These are phyloP conservation scores for Phoma herbarum DNA, from an alignment of 2,329 filamentous ascomycete species.

Conservation along the genomic window DNA sequence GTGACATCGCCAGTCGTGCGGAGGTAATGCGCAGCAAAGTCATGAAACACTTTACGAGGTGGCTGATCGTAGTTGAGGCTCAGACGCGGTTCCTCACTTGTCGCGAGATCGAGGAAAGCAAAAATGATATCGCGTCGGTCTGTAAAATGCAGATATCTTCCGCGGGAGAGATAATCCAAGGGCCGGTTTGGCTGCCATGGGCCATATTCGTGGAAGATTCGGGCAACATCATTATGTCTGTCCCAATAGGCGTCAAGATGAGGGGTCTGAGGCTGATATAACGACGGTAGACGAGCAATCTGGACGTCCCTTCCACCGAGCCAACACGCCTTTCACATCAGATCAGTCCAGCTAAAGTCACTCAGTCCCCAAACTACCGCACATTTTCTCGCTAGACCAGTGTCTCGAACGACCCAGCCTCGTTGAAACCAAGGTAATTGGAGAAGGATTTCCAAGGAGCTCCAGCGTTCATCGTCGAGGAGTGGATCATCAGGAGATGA, in stretches of 20 bases:
- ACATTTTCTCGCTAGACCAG: background rate
- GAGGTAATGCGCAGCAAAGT: background rate
- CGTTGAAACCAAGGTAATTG: background rate
- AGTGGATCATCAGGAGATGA: background rate
- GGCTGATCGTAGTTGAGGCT: background rate
- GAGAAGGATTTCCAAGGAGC: background rate
- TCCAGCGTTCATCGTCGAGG: background rate
- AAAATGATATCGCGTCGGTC: background rate
- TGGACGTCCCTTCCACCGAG: background rate
- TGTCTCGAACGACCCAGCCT: background rate
- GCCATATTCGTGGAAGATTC: background rate
- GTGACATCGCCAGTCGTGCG: background rate
- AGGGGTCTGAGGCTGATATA: background rate
- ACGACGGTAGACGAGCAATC: background rate
- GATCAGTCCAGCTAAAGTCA: background rate
- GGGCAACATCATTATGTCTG: background rate
- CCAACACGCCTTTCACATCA: background rate
- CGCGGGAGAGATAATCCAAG: background rate
- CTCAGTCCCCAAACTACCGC: background rate
- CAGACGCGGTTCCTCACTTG: background rate
- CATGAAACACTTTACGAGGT: background rate
- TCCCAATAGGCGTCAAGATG: background rate
- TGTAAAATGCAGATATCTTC: background rate
- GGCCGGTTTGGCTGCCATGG: background rate
- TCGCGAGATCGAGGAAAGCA: background rate